Percentiles rank a stretch among this genome's conserved stretches.
Evolutionary conservation across 2,329 filamentous ascomycete species (phyloP).

Genomic region (Pseudogymnoascus sp.): DNA sequence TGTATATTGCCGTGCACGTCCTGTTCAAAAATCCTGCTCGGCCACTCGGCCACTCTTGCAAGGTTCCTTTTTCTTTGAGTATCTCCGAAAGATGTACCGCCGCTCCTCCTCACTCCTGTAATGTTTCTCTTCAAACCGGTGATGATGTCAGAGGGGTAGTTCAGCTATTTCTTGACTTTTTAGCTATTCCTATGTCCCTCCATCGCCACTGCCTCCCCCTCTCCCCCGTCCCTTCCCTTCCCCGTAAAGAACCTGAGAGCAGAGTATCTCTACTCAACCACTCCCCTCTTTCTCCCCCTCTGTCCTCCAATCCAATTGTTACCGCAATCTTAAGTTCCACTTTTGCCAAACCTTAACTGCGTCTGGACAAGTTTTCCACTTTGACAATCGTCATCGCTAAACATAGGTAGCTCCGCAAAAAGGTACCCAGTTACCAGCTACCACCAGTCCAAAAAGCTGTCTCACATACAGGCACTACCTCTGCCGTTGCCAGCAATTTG

Average conservation of each 20-base stretch:
- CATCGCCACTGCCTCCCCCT: background rate
- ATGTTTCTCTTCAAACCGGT: no score
- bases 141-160: background rate
- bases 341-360: conserved; percentile 1
- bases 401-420: conserved; percentile 3
- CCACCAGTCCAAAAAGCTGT: background rate
- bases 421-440: no score
- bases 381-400: conserved; percentile 1
- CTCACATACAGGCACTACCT: background rate
- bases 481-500: background rate
- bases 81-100: background rate
- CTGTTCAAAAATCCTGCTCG: background rate
- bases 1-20: background rate
- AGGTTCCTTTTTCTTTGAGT: background rate
- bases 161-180: background rate
- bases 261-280: background rate
- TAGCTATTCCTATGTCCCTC: background rate
- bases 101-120: background rate
- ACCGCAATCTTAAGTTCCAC: background rate
- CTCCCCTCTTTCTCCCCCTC: no score
- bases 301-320: background rate
- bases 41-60: background rate
- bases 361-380: background rate
- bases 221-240: background rate
- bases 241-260: background rate